These are phyloP conservation scores for Yamadazyma philogaea DNA, from an alignment of 805 yeast species.

Conservation along the genomic window DNA sequence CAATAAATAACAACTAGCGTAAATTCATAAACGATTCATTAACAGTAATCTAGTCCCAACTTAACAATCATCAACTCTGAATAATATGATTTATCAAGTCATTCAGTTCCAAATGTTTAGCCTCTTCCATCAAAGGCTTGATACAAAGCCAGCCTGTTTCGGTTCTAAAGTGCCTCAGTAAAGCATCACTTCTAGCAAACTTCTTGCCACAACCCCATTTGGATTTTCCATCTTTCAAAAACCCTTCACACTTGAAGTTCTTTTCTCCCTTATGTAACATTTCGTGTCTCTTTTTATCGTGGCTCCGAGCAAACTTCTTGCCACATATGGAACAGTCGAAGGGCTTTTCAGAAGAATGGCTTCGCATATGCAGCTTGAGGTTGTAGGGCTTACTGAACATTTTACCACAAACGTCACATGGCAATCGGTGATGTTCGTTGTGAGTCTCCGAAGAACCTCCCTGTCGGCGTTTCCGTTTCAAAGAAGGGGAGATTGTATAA, in stretches of 20 bases:
- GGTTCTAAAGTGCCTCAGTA: slow-evolving; percentile 71
- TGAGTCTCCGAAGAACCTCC: background rate
- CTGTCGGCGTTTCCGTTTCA: slow-evolving; percentile 27
- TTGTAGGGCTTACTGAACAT: slow-evolving; percentile 49
- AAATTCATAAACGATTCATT: background rate
- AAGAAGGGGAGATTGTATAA: slow-evolving; percentile 31
- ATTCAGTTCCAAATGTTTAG: slow-evolving; percentile 28
- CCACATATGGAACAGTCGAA: slow-evolving; percentile 61
- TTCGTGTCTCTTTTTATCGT: slow-evolving; percentile 75
- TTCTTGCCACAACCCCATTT: slow-evolving; percentile 74
- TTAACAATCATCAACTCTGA: background rate
- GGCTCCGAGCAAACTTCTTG: slow-evolving; percentile 71
- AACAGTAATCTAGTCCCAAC: background rate
- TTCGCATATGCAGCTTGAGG: slow-evolving; percentile 47
- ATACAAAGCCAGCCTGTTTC: slow-evolving; percentile 73
- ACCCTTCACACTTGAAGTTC: slow-evolving; percentile 65
- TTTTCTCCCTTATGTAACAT: slow-evolving; percentile 70
- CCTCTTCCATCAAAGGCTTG: slow-evolving; percentile 61
- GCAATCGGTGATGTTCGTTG: slow-evolving; percentile 13
- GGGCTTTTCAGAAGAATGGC: slow-evolving; percentile 67
- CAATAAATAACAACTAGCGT: background rate
- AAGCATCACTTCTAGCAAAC: slow-evolving; percentile 76
- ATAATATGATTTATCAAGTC: slow-evolving; percentile 11
- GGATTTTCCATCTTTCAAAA: slow-evolving; percentile 52
- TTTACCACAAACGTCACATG: slow-evolving; percentile 44